phyloP scores from a whole-genome alignment of 257 asterid genomes.

The Petunia axillaris region DNA sequence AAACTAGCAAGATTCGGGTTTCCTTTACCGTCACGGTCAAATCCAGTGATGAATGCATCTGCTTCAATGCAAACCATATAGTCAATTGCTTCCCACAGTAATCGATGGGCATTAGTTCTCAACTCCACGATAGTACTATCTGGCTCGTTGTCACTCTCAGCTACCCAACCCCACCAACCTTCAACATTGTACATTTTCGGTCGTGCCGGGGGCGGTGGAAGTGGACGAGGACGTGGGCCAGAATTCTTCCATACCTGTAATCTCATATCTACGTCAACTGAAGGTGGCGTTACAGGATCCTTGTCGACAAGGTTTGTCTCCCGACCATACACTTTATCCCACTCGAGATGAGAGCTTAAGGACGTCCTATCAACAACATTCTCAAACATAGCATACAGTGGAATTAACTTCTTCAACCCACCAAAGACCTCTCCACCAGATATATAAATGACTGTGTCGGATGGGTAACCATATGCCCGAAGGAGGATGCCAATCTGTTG shows the following conservation, averaged over 20 bases:
- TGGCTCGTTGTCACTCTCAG: constrained; percentile 95
- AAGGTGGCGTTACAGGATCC: constrained; percentile 48
- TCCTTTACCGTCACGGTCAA: constrained; percentile 93
- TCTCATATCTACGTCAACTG: constrained; percentile 51
- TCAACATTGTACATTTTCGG: constrained; percentile 82
- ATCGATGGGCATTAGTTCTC: constrained; percentile 87
- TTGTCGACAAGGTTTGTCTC: constrained; percentile 78
- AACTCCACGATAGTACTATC: constrained; percentile 91
- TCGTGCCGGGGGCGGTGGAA: constrained; percentile 94
- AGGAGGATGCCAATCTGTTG: constrained; percentile 90
- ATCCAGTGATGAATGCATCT: constrained; percentile 85
- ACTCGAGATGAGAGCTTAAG: constrained; percentile 73
- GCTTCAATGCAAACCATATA: constrained; percentile 81
- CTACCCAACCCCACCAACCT: constrained; percentile 99
- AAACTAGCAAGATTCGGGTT: constrained; percentile 86
- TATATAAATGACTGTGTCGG: constrained; percentile 81
- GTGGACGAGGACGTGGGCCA: constrained; percentile 90
- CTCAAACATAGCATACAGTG: constrained; percentile 93
- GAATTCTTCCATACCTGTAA: constrained; percentile 58
- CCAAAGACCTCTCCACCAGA: constrained; percentile 98
- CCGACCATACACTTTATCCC: constrained; percentile 76
- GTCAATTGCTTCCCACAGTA: constrained; percentile 95
- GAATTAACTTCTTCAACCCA: constrained; percentile 90
- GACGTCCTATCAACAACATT: constrained; percentile 93
- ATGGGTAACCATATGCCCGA: constrained; percentile 86